A percentile compares a stretch with the other conserved stretches of the same genome.
Conservation (phyloP, 1,139 yeast genomes). For the Yamadazyma buinensis region DNA sequence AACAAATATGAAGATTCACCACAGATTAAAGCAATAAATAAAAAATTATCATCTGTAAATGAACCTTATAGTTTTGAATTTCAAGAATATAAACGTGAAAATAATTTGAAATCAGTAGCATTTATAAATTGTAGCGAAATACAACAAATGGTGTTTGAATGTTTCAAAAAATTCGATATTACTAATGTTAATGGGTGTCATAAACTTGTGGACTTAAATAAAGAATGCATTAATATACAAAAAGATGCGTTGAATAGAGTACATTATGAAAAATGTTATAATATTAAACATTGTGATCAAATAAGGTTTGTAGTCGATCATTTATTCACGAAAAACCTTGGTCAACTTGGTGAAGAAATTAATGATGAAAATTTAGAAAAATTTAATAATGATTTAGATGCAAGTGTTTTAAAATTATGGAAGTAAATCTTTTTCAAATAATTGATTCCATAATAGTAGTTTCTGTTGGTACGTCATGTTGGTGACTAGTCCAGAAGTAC, state of each 20-base stretch:
- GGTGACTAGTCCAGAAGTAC: constrained; percentile 74
- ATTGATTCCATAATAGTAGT: constrained; percentile 43
- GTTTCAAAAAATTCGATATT: constrained; percentile 33
- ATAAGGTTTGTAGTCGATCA: constrained; percentile 36
- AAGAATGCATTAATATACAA: constrained; percentile 34
- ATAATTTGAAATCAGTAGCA: constrained; percentile 23
- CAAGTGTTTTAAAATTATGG: constrained; percentile 36
- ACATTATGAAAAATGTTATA: constrained; percentile 38
- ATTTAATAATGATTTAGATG: constrained; percentile 31
- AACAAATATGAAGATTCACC: constrained; percentile 25
- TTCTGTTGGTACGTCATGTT: constrained; percentile 44
- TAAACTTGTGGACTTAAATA: constrained; percentile 23
- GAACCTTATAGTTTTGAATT: constrained; percentile 24
- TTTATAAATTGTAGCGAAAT: constrained; percentile 42
- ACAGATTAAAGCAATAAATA: constrained; percentile 27
- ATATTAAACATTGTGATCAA: constrained; percentile 35
- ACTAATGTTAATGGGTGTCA: constrained; percentile 26
- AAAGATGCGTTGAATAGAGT: constrained; percentile 31
- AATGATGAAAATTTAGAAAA: constrained; percentile 23
- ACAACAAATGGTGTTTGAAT: constrained; percentile 35
- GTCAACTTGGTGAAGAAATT: constrained; percentile 34
- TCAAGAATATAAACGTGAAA: constrained; percentile 29
- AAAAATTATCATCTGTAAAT: constrained; percentile 18
- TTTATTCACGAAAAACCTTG: constrained; percentile 36
- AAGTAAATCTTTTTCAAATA: constrained; percentile 15